Evolutionary conservation across 192 early-diverging fungal genomes (phyloP).

Genomic region (Coemansia sp.): DNA sequence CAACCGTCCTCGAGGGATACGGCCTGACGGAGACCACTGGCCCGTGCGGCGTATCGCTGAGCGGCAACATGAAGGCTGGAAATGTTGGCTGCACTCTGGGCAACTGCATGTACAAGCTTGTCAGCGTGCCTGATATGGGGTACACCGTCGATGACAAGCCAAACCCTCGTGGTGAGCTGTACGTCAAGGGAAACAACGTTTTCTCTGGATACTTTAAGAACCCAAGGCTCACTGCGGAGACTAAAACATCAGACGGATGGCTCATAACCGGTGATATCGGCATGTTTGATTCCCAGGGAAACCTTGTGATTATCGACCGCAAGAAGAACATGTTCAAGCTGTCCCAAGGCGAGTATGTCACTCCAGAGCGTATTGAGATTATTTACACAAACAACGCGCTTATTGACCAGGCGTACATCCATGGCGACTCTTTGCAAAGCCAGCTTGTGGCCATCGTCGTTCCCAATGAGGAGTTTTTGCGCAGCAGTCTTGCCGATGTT

Average conservation of each 20-base stretch:
- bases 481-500: constrained; percentile 43
- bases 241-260: constrained; percentile 80
- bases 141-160: constrained; percentile 61
- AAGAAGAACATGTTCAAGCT: constrained; percentile 87
- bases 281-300: constrained; percentile 64
- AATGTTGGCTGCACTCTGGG: constrained; percentile 76
- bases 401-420: constrained; percentile 69
- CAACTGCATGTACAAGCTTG: constrained; percentile 73
- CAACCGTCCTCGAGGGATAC: constrained; percentile 78
- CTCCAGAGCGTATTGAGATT: constrained; percentile 84
- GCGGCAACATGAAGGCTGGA: constrained; percentile 58
- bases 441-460: constrained; percentile 76
- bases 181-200: constrained; percentile 73
- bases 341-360: constrained; percentile 73
- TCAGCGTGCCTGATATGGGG: constrained; percentile 73
- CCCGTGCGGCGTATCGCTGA: constrained; percentile 63
- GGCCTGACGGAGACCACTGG: constrained; percentile 81
- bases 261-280: constrained; percentile 83
- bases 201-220: constrained; percentile 79
- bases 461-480: constrained; percentile 66
- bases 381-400: constrained; percentile 58
- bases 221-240: constrained; percentile 73
- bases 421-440: constrained; percentile 80
- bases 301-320: constrained; percentile 75
- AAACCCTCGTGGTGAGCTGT: constrained; percentile 78